Conservation (phyloP, 2,329 filamentous ascomycete genomes). For the Aspergillus terreus region DNA sequence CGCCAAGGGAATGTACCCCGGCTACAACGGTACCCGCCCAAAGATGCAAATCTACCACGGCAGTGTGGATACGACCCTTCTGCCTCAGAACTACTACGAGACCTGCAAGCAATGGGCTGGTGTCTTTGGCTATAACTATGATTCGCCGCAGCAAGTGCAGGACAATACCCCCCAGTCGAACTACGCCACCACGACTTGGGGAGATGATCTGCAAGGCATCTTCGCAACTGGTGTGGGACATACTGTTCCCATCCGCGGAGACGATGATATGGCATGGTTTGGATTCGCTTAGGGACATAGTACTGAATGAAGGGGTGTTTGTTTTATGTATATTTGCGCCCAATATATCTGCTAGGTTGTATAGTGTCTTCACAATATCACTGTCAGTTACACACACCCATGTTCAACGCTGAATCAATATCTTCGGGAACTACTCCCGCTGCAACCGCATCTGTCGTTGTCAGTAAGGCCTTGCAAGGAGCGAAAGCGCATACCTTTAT, state of each 20-base stretch:
- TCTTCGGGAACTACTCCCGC: slow-evolving; percentile 1
- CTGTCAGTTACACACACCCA: slow-evolving; percentile 13
- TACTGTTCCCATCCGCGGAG: slow-evolving; percentile 17
- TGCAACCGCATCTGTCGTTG: too few relatives aligned
- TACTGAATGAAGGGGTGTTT: too few relatives aligned
- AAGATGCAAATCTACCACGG: slow-evolving; percentile 59
- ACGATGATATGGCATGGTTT: slow-evolving; percentile 23
- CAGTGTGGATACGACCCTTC: slow-evolving; percentile 48
- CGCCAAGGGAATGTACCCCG: slow-evolving; percentile 20
- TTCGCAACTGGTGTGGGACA: slow-evolving; percentile 20
- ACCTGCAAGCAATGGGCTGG: slow-evolving; percentile 55
- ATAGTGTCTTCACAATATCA: too few relatives aligned
- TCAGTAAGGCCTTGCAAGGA: too few relatives aligned
- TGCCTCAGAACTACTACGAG: slow-evolving; percentile 55
- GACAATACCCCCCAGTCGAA: slow-evolving; percentile 13
- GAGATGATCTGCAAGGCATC: slow-evolving; percentile 19
- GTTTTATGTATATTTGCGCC: too few relatives aligned
- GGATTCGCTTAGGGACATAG: slow-evolving; percentile 12
- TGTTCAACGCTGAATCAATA: slow-evolving; percentile 49
- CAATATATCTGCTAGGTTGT: too few relatives aligned
- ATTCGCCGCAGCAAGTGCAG: slow-evolving; percentile 11
- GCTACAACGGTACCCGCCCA: slow-evolving; percentile 47
- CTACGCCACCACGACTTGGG: slow-evolving; percentile 22
- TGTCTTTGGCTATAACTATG: slow-evolving; percentile 41
- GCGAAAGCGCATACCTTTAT: too few relatives aligned